Conservation (phyloP, 352 stramenopile genomes). For the Pythium rishiriense region DNA sequence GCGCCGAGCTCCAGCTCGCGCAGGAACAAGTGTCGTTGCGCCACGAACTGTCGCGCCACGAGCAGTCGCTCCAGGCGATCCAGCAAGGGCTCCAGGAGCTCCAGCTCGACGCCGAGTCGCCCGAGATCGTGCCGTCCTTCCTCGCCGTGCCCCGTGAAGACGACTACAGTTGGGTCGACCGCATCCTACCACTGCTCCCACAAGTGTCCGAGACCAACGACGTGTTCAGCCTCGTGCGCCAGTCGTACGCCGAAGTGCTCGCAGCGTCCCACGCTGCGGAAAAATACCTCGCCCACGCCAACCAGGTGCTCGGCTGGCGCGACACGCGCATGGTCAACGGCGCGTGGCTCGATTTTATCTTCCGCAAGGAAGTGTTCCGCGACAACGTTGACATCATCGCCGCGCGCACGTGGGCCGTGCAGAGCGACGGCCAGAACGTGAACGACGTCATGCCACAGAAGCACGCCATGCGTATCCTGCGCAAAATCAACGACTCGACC, state of each 20-base stretch:
- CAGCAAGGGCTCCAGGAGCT: conserved; percentile 14
- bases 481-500: conserved; percentile 25
- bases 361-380: conserved; percentile 26
- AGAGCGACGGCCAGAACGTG: conserved; percentile 20
- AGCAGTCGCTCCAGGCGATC: conserved; percentile 1
- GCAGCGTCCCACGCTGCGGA: conserved; percentile 7
- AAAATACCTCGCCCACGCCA: conserved; percentile 1
- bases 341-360: conserved; percentile 26
- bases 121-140: neutral
- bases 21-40: conserved; percentile 9
- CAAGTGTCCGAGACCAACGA: conserved; percentile 23
- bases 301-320: conserved; percentile 23
- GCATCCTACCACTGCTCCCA: conserved; percentile 12
- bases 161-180: conserved; percentile 22
- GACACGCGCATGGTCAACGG: conserved; percentile 11
- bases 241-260: conserved; percentile 13
- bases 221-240: conserved; percentile 15
- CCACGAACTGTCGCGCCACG: neutral
- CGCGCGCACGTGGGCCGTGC: conserved; percentile 21
- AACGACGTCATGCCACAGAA: conserved; percentile 30
- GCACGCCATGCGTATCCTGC: conserved; percentile 26
- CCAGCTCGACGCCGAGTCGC: neutral
- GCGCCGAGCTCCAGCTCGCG: conserved; percentile 10
- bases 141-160: conserved; percentile 7
- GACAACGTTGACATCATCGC: conserved; percentile 16